Percentiles rank a stretch among this genome's conserved stretches.
Conservation (phyloP, 805 yeast genomes). For the Candida hispaniensis region DNA sequence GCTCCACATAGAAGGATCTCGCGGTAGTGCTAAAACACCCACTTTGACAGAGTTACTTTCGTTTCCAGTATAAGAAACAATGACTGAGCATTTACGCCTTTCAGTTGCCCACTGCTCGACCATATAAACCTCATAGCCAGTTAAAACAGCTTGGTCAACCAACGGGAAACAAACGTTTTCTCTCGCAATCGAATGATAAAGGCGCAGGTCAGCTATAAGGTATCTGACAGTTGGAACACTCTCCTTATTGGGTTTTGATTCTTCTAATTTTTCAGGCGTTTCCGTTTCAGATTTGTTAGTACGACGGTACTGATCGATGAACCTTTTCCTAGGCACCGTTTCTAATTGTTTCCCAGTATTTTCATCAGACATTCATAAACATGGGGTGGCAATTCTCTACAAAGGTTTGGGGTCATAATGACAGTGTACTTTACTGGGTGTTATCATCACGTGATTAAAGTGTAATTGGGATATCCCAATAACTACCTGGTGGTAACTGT, state of each 20-base stretch:
- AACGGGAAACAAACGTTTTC: constrained; percentile 26
- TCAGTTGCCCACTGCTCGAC: constrained; percentile 92
- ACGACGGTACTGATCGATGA: too few relatives aligned
- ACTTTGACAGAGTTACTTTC: constrained; percentile 51
- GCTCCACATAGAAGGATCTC: constrained; percentile 40
- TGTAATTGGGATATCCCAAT: too few relatives aligned
- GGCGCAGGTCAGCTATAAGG: constrained; percentile 26
- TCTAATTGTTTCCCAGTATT: too few relatives aligned
- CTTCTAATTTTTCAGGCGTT: too few relatives aligned
- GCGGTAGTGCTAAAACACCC: constrained; percentile 44
- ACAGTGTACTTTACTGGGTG: too few relatives aligned
- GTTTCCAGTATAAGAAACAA: constrained; percentile 82
- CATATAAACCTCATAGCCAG: constrained; percentile 80
- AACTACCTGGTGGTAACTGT: too few relatives aligned
- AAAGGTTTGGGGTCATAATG: too few relatives aligned
- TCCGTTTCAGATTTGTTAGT: too few relatives aligned
- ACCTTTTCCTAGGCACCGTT: too few relatives aligned
- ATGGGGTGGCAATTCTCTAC: too few relatives aligned
- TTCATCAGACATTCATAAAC: too few relatives aligned
- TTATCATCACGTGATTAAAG: too few relatives aligned
- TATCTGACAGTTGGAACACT: constrained; percentile 19
- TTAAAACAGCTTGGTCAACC: constrained; percentile 38
- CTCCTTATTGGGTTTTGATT: neutral
- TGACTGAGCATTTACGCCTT: constrained; percentile 52
- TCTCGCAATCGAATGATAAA: constrained; percentile 20